Percentiles rank a stretch among this genome's conserved stretches.
Conservation (phyloP, 1,284 basidiomycete species). For the Trametes sp. region DNA sequence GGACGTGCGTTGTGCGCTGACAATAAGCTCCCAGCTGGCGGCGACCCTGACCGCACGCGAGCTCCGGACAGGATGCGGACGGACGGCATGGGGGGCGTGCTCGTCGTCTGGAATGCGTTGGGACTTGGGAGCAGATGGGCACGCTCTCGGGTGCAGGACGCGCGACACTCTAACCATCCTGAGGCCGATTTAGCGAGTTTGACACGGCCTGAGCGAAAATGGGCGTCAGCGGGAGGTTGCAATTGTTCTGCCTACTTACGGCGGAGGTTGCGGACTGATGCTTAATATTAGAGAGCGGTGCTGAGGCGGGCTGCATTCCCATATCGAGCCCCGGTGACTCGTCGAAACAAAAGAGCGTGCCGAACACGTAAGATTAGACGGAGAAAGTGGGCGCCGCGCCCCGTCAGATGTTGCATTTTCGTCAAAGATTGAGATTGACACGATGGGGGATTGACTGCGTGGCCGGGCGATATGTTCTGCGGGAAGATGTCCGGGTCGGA, state of each 20-base stretch:
- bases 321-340: conserved; percentile 17
- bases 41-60: conserved; percentile 23
- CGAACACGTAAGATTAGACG: conserved; percentile 32
- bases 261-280: background rate
- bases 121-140: background rate
- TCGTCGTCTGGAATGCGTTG: background rate
- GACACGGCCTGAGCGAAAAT: conserved; percentile 26
- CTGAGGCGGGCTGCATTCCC: conserved; percentile 8
- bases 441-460: conserved; percentile 16
- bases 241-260: conserved; percentile 28
- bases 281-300: conserved; percentile 21
- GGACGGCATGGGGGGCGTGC: background rate
- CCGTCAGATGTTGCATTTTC: conserved; percentile 20
- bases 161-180: conserved; percentile 18
- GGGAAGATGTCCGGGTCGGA: conserved; percentile 18
- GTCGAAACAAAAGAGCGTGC: conserved; percentile 26
- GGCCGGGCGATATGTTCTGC: conserved; percentile 8
- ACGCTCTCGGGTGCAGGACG: conserved; percentile 15
- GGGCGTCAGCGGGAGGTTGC: conserved; percentile 19
- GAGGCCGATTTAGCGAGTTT: conserved; percentile 25
- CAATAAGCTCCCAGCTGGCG: conserved; percentile 17
- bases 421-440: conserved; percentile 28
- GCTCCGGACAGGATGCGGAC: background rate
- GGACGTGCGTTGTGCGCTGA: conserved; percentile 13
- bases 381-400: conserved; percentile 23